Conservation (phyloP, 23 red algal genomes). For the Gracilariopsis chorda region DNA sequence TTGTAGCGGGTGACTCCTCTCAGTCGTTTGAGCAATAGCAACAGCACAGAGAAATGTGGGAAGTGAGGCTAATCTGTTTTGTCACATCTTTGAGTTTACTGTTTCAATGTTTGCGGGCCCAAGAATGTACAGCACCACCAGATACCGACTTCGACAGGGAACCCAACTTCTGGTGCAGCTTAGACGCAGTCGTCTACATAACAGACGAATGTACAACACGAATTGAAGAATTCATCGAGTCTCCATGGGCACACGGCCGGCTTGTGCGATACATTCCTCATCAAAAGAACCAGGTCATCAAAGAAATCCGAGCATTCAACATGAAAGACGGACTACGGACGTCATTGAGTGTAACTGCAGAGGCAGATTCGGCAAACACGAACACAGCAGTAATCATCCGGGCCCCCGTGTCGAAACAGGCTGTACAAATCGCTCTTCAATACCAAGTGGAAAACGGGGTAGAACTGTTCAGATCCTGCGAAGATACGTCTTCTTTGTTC, state of each 20-base stretch:
- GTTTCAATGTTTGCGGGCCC: not conserved
- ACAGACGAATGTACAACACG: not conserved
- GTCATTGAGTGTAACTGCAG: not conserved
- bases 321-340: not conserved
- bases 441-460: slow-evolving; percentile 13
- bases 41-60: no score
- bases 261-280: slow-evolving; percentile 37
- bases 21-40: no score
- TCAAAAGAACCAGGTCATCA: slow-evolving; percentile 10
- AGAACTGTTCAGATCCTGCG: not conserved
- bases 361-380: not conserved
- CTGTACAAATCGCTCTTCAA: not conserved
- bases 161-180: slow-evolving; percentile 34
- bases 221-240: slow-evolving; percentile 17
- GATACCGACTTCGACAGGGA: not conserved
- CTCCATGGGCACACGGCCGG: slow-evolving; percentile 1
- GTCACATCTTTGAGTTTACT: no score
- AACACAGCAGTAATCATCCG: not conserved
- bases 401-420: not conserved
- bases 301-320: not conserved
- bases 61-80: no score
- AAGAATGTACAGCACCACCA: not conserved
- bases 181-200: slow-evolving; percentile 12
- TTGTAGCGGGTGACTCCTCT: no score
- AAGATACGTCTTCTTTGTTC: not conserved